phyloP scores from a whole-genome alignment of 2,329 filamentous ascomycete genomes.

The Venturia effusa region DNA sequence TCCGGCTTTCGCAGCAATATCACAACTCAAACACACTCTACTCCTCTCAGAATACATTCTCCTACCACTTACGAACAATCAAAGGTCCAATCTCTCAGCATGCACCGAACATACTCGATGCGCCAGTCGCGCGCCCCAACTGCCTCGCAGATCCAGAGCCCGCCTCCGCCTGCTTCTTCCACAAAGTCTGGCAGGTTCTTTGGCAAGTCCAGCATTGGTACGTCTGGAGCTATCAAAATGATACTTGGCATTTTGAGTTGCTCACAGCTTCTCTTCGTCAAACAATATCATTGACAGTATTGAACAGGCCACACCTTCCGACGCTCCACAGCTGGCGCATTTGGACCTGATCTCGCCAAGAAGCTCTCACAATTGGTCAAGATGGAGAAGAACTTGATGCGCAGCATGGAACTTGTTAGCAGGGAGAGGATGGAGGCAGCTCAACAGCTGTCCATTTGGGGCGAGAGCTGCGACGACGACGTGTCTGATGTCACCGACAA shows the following conservation, averaged over 20 bases:
- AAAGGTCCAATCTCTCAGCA: neutral
- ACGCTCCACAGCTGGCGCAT: constrained; percentile 64
- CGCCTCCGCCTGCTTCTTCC: constrained; percentile 79
- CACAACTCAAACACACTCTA: neutral
- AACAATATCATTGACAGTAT: neutral
- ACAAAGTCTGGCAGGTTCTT: constrained; percentile 90
- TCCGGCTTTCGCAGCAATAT: neutral
- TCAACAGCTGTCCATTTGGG: constrained; percentile 98
- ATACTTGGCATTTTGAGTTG: neutral
- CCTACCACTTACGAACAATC: neutral
- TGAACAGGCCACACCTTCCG: constrained; percentile 56
- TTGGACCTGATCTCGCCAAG: constrained; percentile 82
- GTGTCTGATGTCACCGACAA: constrained; percentile 99
- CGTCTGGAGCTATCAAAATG: constrained; percentile 26
- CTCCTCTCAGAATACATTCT: neutral
- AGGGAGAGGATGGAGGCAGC: constrained; percentile 97
- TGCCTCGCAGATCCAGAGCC: constrained; percentile 82
- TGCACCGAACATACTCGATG: constrained; percentile 62
- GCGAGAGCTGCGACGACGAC: constrained; percentile 89
- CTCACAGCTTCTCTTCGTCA: neutral
- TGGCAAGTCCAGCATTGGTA: constrained; percentile 75
- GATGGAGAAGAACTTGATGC: constrained; percentile 99
- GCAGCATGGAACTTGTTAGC: constrained; percentile 88
- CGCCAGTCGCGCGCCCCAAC: constrained; percentile 93
- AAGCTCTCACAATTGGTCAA: constrained; percentile 97